Evolutionary conservation across 2,329 filamentous ascomycete species (phyloP), one percentile per base, ranked within the genome.

Genomic region (Aspergillus pseudoglaucus): DNA sequence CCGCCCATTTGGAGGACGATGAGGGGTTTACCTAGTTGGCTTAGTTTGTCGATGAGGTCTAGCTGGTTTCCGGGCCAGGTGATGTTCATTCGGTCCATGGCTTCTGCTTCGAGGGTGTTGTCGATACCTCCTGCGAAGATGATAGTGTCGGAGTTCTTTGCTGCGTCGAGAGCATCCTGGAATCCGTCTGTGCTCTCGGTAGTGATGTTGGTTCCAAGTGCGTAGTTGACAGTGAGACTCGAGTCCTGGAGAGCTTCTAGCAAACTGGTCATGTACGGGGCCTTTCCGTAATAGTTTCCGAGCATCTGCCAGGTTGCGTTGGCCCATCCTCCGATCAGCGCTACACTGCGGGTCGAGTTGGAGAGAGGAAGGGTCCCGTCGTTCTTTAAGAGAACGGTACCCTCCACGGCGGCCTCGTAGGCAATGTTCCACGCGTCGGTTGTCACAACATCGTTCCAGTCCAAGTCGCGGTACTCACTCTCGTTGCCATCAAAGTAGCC

Each of bases 291-390:
- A 63, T 85, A 84, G 55, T 80, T 80, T 0, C 81, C 81, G 44
- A 78, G 77, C 67, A 84, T 73, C 50, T 82, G 73, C 4, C 64
- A 68, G 0, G 78, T 79, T 6, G 77, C 77, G 45, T 80, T 80
- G 2, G 77, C 79, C 73, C 79, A 84, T 42, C 73, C 74, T 0
- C 81, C 81, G 23, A 84, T 67, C 39, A 84, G 64, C 0, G 77
- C 80, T 3, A 84, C 67, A 38, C 63, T 66, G 2, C 60, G 63
- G 14, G 55, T 60, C 14, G 68, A 59, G 3, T 60, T 56, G 4
- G 70, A 56, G 4, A 79, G 59, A 0, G 77, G 77, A 1, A 80
- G 60, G 0, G 65, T 60, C 6, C 70, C 72, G 43, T 79, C 74
- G 49, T 80, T 80, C 61, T 80, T 80, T 10, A 80, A 65, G 44